Base-by-base conservation (phyloP, 1,284 basidiomycete species). In the Sporisorium exsertum region DNA sequence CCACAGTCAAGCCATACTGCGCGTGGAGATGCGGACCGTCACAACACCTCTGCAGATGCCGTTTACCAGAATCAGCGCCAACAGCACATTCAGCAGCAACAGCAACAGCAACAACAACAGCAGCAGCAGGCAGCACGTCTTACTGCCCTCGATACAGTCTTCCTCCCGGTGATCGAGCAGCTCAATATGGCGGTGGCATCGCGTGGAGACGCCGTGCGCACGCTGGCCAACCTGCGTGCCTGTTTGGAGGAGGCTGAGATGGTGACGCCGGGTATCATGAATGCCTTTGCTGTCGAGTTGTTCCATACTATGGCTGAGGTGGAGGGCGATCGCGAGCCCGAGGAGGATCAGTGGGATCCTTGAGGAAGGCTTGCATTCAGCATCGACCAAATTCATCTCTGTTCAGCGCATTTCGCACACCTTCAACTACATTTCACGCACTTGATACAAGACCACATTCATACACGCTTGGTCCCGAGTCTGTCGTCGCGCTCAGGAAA, bases 201-300 rank as follows among this genome's bases (percentile, higher is more conserved):
- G 35, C 64, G 74, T 22, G 57, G 71, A n/a, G 78, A 80, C 24
- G 80, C 80, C 8, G 74, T 81, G 7, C 65, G 69, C 1, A 76
- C 81, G 24, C 58, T 83, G 55, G 57, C 64, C 24, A 71, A 71
- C 20, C 61, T 83, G 16, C 58, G 80, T 4, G 50, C 49, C 22
- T 74, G 78, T 22, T 43, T 83, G 20, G 70, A 76, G 47, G 64
- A 80, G 45, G 80, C 78, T 12, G 81, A 83, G 61, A 54, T 64
- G 53, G 70, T 81, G n/a, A 82, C 80, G 18, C 78, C 80, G 1
- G 81, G 81, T 29, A 72, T 83, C 43, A 80, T 78, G 77, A 81
- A 81, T 52, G 81, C 81, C 7, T 80, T 83, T 66, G 80, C 80
- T 4, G 73, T 78, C n/a, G 81, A 83, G 55, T 50, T 83, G 29